Percentiles rank a stretch among this genome's conserved stretches.
phyloP scores from a whole-genome alignment of 768 basidiomycete genomes.

The Calvatia gigantea region DNA sequence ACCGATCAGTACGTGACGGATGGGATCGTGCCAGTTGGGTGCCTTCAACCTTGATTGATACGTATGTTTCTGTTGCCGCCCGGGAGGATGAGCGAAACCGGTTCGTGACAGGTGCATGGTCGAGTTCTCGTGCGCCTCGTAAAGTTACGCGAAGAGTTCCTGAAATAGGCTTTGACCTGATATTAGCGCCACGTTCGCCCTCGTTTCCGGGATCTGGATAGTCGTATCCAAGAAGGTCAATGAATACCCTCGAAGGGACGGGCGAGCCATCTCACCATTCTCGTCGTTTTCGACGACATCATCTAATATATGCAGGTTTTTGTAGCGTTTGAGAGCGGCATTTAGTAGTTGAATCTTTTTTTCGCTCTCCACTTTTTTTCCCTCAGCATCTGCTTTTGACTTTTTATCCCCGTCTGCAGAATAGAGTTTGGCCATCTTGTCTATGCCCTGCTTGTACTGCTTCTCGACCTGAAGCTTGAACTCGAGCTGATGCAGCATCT shows the following conservation, averaged over 20 bases:
- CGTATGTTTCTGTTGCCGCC: slow-evolving; percentile 77
- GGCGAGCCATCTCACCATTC: slow-evolving; percentile 37
- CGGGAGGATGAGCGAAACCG: slow-evolving; percentile 78
- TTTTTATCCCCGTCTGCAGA: slow-evolving; percentile 97
- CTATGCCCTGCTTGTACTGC: slow-evolving; percentile 97
- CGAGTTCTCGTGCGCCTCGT: slow-evolving; percentile 89
- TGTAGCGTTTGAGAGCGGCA: slow-evolving; percentile 91
- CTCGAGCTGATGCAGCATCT: slow-evolving; percentile 97
- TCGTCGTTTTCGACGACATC: slow-evolving; percentile 88
- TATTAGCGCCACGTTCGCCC: slow-evolving; percentile 87
- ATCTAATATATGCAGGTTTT: slow-evolving; percentile 91
- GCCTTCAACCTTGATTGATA: slow-evolving; percentile 95
- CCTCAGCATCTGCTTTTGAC: slow-evolving; percentile 88
- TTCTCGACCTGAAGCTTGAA: slow-evolving; percentile 98
- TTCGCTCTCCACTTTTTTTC: slow-evolving; percentile 92
- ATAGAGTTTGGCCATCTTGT: slow-evolving; percentile 98
- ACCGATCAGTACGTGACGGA: slow-evolving; percentile 90
- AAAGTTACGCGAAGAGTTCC: slow-evolving; percentile 89
- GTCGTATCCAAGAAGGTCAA: slow-evolving; percentile 16
- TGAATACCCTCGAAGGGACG: not conserved
- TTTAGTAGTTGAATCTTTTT: slow-evolving; percentile 94
- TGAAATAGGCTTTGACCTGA: slow-evolving; percentile 90
- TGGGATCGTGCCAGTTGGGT: slow-evolving; percentile 90
- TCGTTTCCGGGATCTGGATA: slow-evolving; percentile 54
- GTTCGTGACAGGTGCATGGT: slow-evolving; percentile 79